Evolutionary conservation across 148 eudicot genomes (phyloP), one percentile per base, ranked within the genome.

Genomic region (Amaranthus palmeri): DNA sequence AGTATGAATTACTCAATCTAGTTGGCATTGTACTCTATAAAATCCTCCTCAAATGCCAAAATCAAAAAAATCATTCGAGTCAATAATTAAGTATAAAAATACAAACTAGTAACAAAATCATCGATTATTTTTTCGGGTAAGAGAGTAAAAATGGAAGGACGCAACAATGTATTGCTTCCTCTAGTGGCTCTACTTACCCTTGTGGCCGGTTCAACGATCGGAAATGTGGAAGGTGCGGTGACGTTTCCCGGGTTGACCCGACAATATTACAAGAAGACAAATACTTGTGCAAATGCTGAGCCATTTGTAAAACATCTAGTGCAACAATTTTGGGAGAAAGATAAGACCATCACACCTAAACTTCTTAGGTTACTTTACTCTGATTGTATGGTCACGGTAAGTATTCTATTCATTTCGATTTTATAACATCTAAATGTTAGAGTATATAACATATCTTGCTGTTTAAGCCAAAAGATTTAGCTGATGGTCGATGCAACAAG

Each of bases 351-450:
- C 5, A 58, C 77, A 46, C 41, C 77, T 12, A 74, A 74, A 15
- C 71, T 74, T 15, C 72, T 74, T 14, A 12, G 77, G 49, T 48
- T 74, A n/a, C 72, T 67, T 6, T 74, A 74, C 25, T 67, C 77
- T 9, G 77, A 74, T 74, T 74, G 77, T 17, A 74, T 74, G 77
- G 77, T 74, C 43, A 67, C 77, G 56, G 72, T 74, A 74, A 62
- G 6, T 61, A 40, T 25, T 61, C 10, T 17, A 18, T 25, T 25
- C 36, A 25, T 25, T 25, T 25, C 1, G 1, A 25, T 25, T 25
- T 25, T 25, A 25, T 25, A 25, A 25, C 36, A 25, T 25, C 36
- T 25, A 0, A 25, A 25, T 2, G 36, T 25, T 25, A 25, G 36
- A 25, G 36, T 25, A 25, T 25, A 25, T 25, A 25, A 25, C 2